Evolutionary conservation across 2,329 filamentous ascomycete genomes (phyloP).

Genomic region (Sporothrix inflata): DNA sequence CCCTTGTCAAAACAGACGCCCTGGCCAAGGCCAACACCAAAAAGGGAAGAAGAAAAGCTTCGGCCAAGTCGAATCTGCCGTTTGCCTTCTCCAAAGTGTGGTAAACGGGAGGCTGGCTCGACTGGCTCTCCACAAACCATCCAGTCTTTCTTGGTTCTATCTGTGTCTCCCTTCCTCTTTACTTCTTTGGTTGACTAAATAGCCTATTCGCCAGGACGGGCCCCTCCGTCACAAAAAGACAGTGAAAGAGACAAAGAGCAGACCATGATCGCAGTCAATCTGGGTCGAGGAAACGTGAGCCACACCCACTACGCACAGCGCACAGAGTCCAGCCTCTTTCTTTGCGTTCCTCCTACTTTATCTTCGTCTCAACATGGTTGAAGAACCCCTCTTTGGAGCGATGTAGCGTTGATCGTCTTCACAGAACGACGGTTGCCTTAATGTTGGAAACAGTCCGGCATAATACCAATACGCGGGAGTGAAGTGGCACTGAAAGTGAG

Average conservation of each 20-base stretch:
- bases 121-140: background rate
- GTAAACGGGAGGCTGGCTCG: background rate
- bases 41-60: background rate
- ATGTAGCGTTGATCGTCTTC: background rate
- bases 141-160: constrained; percentile 1
- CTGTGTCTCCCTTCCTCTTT: background rate
- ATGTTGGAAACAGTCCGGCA: background rate
- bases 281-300: constrained; percentile 7
- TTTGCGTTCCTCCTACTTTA: background rate
- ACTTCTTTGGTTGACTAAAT: background rate
- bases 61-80: background rate
- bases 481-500: background rate
- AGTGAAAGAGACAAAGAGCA: background rate
- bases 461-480: background rate
- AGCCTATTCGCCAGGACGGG: constrained; percentile 1
- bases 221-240: background rate
- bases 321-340: constrained; percentile 12
- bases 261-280: background rate
- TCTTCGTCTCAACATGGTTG: background rate
- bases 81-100: background rate
- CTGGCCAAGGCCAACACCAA: background rate
- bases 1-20: background rate
- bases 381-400: background rate
- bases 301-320: background rate
- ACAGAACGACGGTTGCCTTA: background rate